A percentile compares a stretch with the other conserved stretches of the same genome.
phyloP scores from a whole-genome alignment of 176 grass and related monocot species.

The Phoenix roebelenii region DNA sequence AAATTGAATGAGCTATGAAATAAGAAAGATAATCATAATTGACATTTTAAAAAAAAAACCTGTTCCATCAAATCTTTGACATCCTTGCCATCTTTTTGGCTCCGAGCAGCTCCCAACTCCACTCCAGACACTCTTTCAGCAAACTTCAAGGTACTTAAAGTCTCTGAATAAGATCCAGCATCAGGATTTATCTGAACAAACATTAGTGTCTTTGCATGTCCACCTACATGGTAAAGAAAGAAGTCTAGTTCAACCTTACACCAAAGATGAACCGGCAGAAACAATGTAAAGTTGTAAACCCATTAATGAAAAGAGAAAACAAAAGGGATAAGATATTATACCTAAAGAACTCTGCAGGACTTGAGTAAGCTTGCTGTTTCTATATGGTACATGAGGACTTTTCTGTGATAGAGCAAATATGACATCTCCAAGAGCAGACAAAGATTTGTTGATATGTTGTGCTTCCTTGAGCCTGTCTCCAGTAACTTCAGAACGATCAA shows the following conservation, averaged over 20 bases:
- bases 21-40: no score
- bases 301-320: slow-evolving; percentile 5
- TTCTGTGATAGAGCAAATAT: slow-evolving; percentile 82
- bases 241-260: slow-evolving; percentile 8
- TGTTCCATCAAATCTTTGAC: slow-evolving; percentile 68
- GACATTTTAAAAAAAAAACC: slow-evolving; percentile 20
- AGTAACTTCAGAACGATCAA: no score
- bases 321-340: slow-evolving; percentile 33
- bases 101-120: slow-evolving; percentile 65
- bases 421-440: slow-evolving; percentile 59
- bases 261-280: not conserved
- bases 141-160: slow-evolving; percentile 74
- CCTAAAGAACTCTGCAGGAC: slow-evolving; percentile 75
- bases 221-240: slow-evolving; percentile 34
- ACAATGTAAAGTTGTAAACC: not conserved
- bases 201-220: slow-evolving; percentile 88
- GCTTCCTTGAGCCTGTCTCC: no score
- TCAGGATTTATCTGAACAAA: slow-evolving; percentile 90
- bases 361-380: slow-evolving; percentile 95
- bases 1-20: no score
- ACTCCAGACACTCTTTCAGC: slow-evolving; percentile 74
- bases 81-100: slow-evolving; percentile 75
- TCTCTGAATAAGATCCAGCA: slow-evolving; percentile 64
- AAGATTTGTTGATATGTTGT: no score
- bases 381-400: slow-evolving; percentile 63